A percentile compares a stretch with the other conserved stretches of the same genome.
phyloP scores from a whole-genome alignment of 2,329 filamentous ascomycete species.

The Penicillium griseofulvum region DNA sequence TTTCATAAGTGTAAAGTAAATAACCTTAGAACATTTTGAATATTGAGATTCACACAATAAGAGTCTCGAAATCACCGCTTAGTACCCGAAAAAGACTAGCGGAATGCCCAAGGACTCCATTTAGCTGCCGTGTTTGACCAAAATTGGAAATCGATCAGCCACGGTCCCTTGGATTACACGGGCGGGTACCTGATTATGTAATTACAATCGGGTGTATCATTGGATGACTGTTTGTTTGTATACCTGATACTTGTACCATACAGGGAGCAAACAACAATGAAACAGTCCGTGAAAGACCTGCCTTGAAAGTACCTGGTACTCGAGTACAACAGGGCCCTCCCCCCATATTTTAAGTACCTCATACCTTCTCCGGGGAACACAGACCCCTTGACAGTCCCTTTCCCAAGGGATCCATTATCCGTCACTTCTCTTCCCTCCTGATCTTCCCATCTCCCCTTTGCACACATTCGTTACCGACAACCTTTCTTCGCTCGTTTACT shows the following conservation, averaged over 20 bases:
- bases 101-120: slow-evolving; percentile 2
- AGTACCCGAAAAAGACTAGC: background rate
- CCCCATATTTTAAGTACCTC: slow-evolving; percentile 5
- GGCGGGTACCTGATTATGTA: slow-evolving; percentile 21
- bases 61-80: slow-evolving; percentile 1
- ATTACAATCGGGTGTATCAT: background rate
- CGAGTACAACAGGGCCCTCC: background rate
- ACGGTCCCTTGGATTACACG: slow-evolving; percentile 5
- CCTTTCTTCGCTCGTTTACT: slow-evolving; percentile 6
- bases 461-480: slow-evolving; percentile 16
- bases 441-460: slow-evolving; percentile 9
- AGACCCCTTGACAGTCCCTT: slow-evolving; percentile 16
- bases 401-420: slow-evolving; percentile 10
- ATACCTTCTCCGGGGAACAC: slow-evolving; percentile 15
- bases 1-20: background rate
- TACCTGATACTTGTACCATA: slow-evolving; percentile 5
- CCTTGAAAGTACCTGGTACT: slow-evolving; percentile 6
- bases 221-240: slow-evolving; percentile 1
- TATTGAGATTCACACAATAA: background rate
- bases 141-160: slow-evolving; percentile 18
- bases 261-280: slow-evolving; percentile 8
- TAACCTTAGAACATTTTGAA: too few relatives aligned
- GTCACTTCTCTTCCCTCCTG: slow-evolving; percentile 14
- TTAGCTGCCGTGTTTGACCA: slow-evolving; percentile 11
- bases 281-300: background rate